Conservation (phyloP, 495 filamentous ascomycete species). For the Daldinia vernicosa region DNA sequence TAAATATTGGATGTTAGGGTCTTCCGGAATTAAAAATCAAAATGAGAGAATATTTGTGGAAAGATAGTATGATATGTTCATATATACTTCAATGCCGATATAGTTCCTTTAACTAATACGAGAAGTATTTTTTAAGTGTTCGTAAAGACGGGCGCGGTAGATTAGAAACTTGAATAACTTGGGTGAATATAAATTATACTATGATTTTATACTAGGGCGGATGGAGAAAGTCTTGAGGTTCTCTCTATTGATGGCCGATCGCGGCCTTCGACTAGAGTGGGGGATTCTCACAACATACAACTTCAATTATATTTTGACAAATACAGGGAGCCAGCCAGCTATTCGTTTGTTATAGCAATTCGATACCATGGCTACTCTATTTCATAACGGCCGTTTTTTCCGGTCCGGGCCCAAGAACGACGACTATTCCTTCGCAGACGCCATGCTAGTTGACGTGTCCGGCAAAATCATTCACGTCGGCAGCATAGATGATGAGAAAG, state of each 20-base stretch:
- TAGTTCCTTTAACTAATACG: not conserved
- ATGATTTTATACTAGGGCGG: not conserved
- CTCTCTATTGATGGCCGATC: constrained; percentile 19
- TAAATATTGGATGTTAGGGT: not conserved
- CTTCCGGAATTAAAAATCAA: not conserved
- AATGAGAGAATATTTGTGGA: not conserved
- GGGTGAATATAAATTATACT: not conserved
- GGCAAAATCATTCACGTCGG: constrained; percentile 57
- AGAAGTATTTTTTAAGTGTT: too few species aligned
- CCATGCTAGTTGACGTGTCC: constrained; percentile 46
- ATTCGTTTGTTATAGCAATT: not conserved
- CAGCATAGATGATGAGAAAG: constrained; percentile 44
- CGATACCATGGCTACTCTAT: constrained; percentile 51
- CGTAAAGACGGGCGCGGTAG: not conserved
- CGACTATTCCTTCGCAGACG: constrained; percentile 38
- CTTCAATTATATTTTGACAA: not conserved
- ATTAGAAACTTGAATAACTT: not conserved
- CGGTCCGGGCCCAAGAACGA: constrained; percentile 35
- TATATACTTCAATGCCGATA: not conserved
- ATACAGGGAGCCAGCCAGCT: not conserved
- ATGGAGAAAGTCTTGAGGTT: constrained; percentile 7
- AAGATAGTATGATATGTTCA: not conserved
- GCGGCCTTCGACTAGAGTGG: constrained; percentile 24
- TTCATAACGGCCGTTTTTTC: constrained; percentile 59
- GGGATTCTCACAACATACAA: constrained; percentile 19